phyloP scores from a whole-genome alignment of 306 rosid species.

The Parietaria judaica region DNA sequence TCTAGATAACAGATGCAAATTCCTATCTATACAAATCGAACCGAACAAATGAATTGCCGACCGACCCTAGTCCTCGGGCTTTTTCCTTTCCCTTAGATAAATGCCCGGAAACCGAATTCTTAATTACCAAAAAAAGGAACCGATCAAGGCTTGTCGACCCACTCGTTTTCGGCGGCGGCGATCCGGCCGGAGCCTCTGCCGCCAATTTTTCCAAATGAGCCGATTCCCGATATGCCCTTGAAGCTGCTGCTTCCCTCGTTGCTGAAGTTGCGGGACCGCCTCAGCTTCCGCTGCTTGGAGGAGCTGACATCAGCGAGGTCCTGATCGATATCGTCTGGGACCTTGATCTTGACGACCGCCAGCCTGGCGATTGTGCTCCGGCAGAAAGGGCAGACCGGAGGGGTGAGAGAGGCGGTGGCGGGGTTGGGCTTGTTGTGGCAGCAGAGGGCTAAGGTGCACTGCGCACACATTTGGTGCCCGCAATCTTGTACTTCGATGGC shows the following conservation, averaged over 20 bases:
- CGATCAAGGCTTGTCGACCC: constrained; percentile 51
- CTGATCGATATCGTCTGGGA: constrained; percentile 33
- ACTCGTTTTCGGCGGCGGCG: constrained; percentile 54
- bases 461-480: constrained; percentile 97
- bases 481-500: constrained; percentile 77
- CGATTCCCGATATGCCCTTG: constrained; percentile 57
- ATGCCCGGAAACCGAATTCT: constrained; percentile 5
- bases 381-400: constrained; percentile 93
- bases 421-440: constrained; percentile 92
- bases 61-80: constrained; percentile 9
- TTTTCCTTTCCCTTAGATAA: constrained; percentile 6
- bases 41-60: constrained; percentile 24
- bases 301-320: constrained; percentile 39
- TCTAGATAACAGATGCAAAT: constrained; percentile 1
- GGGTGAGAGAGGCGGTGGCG: constrained; percentile 43
- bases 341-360: constrained; percentile 44
- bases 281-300: constrained; percentile 57
- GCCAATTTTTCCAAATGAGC: constrained; percentile 63
- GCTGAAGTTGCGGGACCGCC: constrained; percentile 49
- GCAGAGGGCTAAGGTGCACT: constrained; percentile 86
- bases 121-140: constrained; percentile 12
- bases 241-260: constrained; percentile 79
- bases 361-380: constrained; percentile 63
- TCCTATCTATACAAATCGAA: constrained; percentile 28
- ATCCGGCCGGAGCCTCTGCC: constrained; percentile 62